These are phyloP conservation scores for Cucurbita ficifolia DNA, from an alignment of 306 rosid genomes.

Conservation along the genomic window DNA sequence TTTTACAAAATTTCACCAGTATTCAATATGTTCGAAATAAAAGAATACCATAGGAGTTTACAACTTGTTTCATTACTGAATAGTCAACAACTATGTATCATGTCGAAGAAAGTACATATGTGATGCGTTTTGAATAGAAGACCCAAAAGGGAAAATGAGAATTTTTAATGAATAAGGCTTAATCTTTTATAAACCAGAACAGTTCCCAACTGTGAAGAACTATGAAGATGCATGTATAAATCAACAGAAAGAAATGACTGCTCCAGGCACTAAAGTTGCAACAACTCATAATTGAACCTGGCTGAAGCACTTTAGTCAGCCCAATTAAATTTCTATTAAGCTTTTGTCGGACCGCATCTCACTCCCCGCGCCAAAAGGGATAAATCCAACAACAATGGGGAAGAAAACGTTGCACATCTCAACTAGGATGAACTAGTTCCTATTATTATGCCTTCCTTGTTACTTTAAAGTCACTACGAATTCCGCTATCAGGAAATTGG, in stretches of 20 bases:
- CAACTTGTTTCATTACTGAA: neutral
- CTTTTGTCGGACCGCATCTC: neutral
- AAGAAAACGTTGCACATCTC: neutral
- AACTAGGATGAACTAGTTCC: neutral
- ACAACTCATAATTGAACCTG: neutral
- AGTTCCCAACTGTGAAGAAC: neutral
- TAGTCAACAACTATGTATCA: neutral
- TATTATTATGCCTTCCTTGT: neutral
- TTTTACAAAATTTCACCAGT: neutral
- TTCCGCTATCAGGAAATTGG: neutral
- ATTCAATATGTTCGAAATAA: neutral
- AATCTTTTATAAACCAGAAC: neutral
- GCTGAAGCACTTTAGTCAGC: neutral
- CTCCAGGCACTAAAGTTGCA: neutral
- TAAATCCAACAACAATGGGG: neutral
- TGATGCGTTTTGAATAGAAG: neutral
- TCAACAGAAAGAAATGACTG: neutral
- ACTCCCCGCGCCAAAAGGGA: neutral
- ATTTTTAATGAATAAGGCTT: neutral
- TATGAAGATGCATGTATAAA: neutral
- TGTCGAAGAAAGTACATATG: neutral
- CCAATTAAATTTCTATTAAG: neutral
- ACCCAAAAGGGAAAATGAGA: neutral
- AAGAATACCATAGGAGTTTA: neutral
- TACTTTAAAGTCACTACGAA: neutral